A percentile compares a stretch with the other conserved stretches of the same genome.
Conservation (phyloP, 2,329 filamentous ascomycete genomes). For the Penicillium sp. region DNA sequence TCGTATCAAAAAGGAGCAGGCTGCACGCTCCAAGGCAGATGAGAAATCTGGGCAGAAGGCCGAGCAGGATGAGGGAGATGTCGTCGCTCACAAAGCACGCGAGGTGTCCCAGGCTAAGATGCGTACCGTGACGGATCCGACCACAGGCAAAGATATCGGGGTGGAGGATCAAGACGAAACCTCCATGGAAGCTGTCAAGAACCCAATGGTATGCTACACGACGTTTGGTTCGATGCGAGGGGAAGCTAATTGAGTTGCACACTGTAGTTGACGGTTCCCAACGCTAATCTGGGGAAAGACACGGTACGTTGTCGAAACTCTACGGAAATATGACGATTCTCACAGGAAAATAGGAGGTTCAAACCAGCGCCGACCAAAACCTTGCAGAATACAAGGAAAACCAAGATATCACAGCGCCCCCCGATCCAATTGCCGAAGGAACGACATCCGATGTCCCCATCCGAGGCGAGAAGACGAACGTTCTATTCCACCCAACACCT, state of each 20-base stretch:
- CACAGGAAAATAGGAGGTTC: constrained; percentile 54
- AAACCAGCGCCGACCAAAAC: constrained; percentile 70
- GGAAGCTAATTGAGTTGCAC: constrained; percentile 1
- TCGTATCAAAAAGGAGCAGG: constrained; percentile 32
- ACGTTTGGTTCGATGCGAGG: not conserved
- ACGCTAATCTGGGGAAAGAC: constrained; percentile 78
- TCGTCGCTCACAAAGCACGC: constrained; percentile 51
- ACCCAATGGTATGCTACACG: constrained; percentile 62
- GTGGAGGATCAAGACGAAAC: constrained; percentile 79
- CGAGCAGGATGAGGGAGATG: constrained; percentile 48
- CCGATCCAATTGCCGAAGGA: constrained; percentile 78
- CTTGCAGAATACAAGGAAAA: constrained; percentile 78
- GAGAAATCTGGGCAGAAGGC: constrained; percentile 1
- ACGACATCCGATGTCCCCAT: constrained; percentile 93
- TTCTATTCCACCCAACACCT: constrained; percentile 92
- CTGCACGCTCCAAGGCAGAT: constrained; percentile 28
- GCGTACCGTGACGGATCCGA: constrained; percentile 77
- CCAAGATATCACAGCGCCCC: constrained; percentile 88
- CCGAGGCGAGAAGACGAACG: constrained; percentile 93
- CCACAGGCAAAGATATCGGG: constrained; percentile 80
- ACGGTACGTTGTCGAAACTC: constrained; percentile 50
- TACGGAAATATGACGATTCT: not conserved
- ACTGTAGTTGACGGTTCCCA: constrained; percentile 78
- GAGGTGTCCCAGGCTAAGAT: constrained; percentile 47
- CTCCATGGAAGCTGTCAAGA: constrained; percentile 68